A percentile compares a stretch with the other conserved stretches of the same genome.
phyloP scores from a whole-genome alignment of 2,329 filamentous ascomycete species.

The Aspergillus pseudoglaucus region DNA sequence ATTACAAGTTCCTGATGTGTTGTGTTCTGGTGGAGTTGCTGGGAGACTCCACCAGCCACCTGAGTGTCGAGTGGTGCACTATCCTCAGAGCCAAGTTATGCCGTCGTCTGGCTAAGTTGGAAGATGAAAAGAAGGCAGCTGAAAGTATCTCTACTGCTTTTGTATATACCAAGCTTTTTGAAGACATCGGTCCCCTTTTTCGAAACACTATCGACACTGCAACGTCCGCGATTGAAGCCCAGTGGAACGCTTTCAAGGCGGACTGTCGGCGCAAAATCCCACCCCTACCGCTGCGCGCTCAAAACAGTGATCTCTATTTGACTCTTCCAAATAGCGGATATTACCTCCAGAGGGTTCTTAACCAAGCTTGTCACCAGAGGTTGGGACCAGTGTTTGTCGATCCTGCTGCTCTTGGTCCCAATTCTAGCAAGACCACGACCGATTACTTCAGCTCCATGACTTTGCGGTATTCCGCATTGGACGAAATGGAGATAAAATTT shows the following conservation, averaged over 20 bases:
- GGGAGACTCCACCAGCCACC: constrained; percentile 25
- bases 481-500: constrained; percentile 1
- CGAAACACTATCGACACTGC: not conserved
- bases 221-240: constrained; percentile 5
- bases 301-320: constrained; percentile 20
- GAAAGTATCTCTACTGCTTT: not conserved
- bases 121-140: constrained; percentile 32
- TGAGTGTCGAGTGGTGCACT: constrained; percentile 31
- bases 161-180: constrained; percentile 23
- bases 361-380: not conserved
- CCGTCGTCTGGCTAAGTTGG: constrained; percentile 53
- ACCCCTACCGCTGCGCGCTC: constrained; percentile 34
- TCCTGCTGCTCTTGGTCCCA: not conserved
- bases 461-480: constrained; percentile 9
- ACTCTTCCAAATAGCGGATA: constrained; percentile 36
- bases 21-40: constrained; percentile 44
- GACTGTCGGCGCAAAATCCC: constrained; percentile 35
- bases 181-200: not conserved
- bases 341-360: constrained; percentile 12
- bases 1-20: constrained; percentile 55
- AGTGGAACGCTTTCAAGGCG: constrained; percentile 29
- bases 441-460: constrained; percentile 1
- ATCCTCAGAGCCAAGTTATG: constrained; percentile 49
- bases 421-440: not conserved
- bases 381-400: not conserved